These are phyloP conservation scores for Pulveroboletus sp. DNA, from an alignment of 768 basidiomycete genomes.

Conservation along the genomic window DNA sequence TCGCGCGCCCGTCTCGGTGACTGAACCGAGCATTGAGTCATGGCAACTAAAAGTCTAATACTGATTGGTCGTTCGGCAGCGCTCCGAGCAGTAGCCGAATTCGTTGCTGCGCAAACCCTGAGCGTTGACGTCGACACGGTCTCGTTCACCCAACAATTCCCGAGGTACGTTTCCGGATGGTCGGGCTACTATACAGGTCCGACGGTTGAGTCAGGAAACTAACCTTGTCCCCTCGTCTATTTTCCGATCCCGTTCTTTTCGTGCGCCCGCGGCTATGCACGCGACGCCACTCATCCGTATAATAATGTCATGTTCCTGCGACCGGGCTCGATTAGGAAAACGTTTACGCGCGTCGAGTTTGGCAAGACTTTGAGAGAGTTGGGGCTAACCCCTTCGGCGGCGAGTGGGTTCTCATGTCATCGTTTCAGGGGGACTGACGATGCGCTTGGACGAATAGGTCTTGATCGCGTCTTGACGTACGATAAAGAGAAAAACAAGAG, in stretches of 20 bases:
- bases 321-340: conserved; percentile 54
- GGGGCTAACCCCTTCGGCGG: conserved; percentile 88
- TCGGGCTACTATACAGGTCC: too few species aligned
- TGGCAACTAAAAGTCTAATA: too few species aligned
- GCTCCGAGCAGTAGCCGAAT: conserved; percentile 83
- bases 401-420: background rate
- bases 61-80: conserved; percentile 40
- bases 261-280: background rate
- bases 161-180: conserved; percentile 52
- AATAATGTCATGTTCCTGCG: too few species aligned
- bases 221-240: background rate
- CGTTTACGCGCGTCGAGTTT: conserved; percentile 68
- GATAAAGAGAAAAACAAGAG: too few species aligned
- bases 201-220: background rate
- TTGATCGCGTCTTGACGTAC: too few species aligned
- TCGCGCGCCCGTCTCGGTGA: too few species aligned
- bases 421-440: too few species aligned
- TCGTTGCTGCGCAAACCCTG: conserved; percentile 69
- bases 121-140: conserved; percentile 74
- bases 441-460: too few species aligned
- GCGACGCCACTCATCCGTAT: too few species aligned
- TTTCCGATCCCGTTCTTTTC: too few species aligned
- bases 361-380: conserved; percentile 77
- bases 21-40: too few species aligned
- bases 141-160: conserved; percentile 76